Conservation (phyloP, 331 rosid species). For the Rhamnella rubrinervis region DNA sequence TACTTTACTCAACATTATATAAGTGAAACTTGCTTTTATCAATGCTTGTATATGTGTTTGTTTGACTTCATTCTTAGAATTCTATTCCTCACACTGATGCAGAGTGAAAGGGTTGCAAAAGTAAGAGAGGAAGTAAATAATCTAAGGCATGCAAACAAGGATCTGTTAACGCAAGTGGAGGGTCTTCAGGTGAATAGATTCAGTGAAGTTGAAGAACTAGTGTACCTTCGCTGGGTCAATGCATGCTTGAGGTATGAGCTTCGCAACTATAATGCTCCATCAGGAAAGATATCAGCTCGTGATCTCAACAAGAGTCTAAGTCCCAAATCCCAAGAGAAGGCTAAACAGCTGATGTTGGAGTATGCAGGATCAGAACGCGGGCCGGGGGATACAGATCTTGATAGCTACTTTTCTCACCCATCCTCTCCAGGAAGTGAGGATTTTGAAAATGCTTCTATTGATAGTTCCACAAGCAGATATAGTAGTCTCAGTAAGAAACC, state of each 20-base stretch:
- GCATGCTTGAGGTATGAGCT: slow-evolving; percentile 92
- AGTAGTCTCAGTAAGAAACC: slow-evolving; percentile 71
- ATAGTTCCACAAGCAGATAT: slow-evolving; percentile 63
- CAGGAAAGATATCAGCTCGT: slow-evolving; percentile 81
- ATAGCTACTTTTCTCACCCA: slow-evolving; percentile 84
- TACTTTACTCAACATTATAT: slow-evolving; percentile 6
- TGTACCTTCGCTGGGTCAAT: slow-evolving; percentile 96
- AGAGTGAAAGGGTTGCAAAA: slow-evolving; percentile 76
- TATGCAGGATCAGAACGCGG: slow-evolving; percentile 93
- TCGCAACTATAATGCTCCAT: slow-evolving; percentile 66
- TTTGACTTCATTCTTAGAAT: slow-evolving; percentile 12
- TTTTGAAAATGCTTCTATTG: slow-evolving; percentile 75
- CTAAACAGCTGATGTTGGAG: slow-evolving; percentile 85
- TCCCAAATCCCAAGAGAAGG: slow-evolving; percentile 81
- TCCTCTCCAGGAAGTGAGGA: slow-evolving; percentile 98
- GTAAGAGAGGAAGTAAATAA: slow-evolving; percentile 61
- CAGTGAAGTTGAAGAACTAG: slow-evolving; percentile 93
- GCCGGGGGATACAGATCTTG: slow-evolving; percentile 89
- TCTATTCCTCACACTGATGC: slow-evolving; percentile 26
- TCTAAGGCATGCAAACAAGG: slow-evolving; percentile 77
- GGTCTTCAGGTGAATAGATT: slow-evolving; percentile 93
- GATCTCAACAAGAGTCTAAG: slow-evolving; percentile 79
- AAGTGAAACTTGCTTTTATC: slow-evolving; percentile 6
- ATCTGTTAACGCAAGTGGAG: slow-evolving; percentile 86
- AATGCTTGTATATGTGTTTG: background rate